Conservation (phyloP, 345 rosid species). For the Fremontodendron californicum region DNA sequence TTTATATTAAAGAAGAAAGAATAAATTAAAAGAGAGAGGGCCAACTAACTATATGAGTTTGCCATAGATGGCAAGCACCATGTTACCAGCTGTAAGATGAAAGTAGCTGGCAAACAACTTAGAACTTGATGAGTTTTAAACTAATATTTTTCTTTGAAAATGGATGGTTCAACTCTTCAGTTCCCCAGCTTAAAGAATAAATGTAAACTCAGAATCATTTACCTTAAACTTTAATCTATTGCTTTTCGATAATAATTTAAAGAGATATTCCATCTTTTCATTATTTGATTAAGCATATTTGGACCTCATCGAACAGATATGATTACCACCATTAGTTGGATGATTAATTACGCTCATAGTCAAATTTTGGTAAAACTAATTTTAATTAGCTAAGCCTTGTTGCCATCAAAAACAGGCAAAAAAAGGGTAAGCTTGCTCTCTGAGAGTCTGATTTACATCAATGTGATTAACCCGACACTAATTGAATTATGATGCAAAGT, state of each 20-base stretch:
- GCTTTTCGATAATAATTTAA: not conserved
- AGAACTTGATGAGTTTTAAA: not conserved
- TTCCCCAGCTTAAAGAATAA: not conserved
- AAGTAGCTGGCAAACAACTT: not conserved
- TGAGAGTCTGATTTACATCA: no score
- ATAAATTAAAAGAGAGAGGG: not conserved
- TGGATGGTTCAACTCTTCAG: not conserved
- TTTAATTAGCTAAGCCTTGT: not conserved
- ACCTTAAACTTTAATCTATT: not conserved
- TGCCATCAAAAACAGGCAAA: not conserved
- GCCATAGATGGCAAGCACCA: not conserved
- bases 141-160: not conserved
- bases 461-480: not conserved
- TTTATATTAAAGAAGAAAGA: not conserved
- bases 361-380: no score
- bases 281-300: not conserved
- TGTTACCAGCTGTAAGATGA: not conserved
- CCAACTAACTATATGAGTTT: not conserved
- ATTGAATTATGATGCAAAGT: no score
- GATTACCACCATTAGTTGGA: no score
- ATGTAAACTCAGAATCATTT: slow-evolving; percentile 10
- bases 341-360: not conserved
- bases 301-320: no score
- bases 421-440: no score
- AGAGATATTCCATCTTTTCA: slow-evolving; percentile 2